Evolutionary conservation across 805 yeast genomes (phyloP).

Genomic region (Metschnikowia arizonensis): DNA sequence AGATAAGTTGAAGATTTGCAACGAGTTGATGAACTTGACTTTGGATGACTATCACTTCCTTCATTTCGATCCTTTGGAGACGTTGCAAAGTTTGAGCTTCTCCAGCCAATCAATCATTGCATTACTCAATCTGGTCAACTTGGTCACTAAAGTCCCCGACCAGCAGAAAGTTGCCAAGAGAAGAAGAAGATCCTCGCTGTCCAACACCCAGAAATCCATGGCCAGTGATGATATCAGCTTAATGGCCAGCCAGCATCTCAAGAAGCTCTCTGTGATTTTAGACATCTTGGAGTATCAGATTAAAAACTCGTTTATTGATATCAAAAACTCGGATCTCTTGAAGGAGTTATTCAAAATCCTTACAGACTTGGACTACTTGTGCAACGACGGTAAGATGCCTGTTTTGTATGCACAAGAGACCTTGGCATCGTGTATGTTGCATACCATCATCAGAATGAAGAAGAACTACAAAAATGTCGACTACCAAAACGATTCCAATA

Average conservation of each 20-base stretch:
- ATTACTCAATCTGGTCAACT: slow-evolving; percentile 56
- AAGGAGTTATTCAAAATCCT: slow-evolving; percentile 55
- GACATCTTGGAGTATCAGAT: slow-evolving; percentile 67
- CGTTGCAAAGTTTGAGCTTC: slow-evolving; percentile 53
- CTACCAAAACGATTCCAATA: slow-evolving; percentile 50
- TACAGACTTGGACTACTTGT: slow-evolving; percentile 77
- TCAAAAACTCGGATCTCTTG: slow-evolving; percentile 44
- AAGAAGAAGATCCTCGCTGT: slow-evolving; percentile 65
- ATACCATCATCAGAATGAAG: slow-evolving; percentile 57
- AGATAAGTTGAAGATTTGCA: slow-evolving; percentile 51
- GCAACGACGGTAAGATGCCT: slow-evolving; percentile 87
- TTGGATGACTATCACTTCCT: slow-evolving; percentile 37
- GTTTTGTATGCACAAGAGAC: slow-evolving; percentile 89
- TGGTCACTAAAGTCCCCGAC: slow-evolving; percentile 45
- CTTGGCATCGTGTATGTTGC: slow-evolving; percentile 78
- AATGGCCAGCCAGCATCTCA: slow-evolving; percentile 74
- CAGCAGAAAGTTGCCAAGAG: slow-evolving; percentile 62
- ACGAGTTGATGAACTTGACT: slow-evolving; percentile 47
- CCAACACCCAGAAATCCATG: slow-evolving; percentile 71
- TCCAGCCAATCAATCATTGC: slow-evolving; percentile 54
- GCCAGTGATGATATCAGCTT: slow-evolving; percentile 64
- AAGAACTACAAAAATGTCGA: slow-evolving; percentile 22
- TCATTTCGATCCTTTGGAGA: slow-evolving; percentile 38
- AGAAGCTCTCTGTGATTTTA: slow-evolving; percentile 69
- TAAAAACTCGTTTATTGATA: slow-evolving; percentile 26